Evolutionary conservation across 2,329 filamentous ascomycete species (phyloP), one percentile per base, ranked within the genome.

Genomic region (Ophiostoma ulmi): DNA sequence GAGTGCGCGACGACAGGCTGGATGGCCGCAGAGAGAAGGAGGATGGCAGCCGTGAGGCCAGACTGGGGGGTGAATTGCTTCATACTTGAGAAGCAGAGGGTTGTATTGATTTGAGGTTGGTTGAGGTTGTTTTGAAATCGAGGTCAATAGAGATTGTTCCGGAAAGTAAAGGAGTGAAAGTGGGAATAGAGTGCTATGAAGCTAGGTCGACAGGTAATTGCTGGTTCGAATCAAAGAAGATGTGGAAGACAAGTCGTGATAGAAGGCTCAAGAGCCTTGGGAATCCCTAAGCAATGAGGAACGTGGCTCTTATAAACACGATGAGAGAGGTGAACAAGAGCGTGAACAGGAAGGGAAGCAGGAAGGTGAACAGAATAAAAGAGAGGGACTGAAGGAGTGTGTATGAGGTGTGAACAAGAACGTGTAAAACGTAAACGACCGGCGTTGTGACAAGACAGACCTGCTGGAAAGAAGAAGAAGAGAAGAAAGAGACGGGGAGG

Each of bases 1-100:
- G 88, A 90, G 80, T 97, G 94, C 48, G 87, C 89, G 36, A 74
- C 75, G 44, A 76, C 78, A 6, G 76, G 74, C 67, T 76, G 74
- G 5, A 67, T 67, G 10, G 63, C 61, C 31, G 55, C 14, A 14
- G 44, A n/a, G 5, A 70, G 48, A n/a, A 72, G 26, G 48, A 67
- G 36, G 38, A 13, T 35, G 26, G 41, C 65, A 6, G 69, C 71
- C 22, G 38, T 17, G 44, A 69, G 55, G 64, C 35, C 58, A 5
- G 17, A 2, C 3, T 22, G 31, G 10, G 26, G 10, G 3, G 35
- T 22, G 35, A 39, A 41, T 5, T 61, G 64, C 69, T 69, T 72
- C 73, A 73, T 74, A 11, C n/a, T 69, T 31, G 31, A 31, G 66
- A 8, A 20, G 44, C 17, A 20, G 44, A 20, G 17, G n/a, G 11